These are phyloP conservation scores for Saturnispora silvae DNA, from an alignment of 805 yeast genomes.

Conservation along the genomic window DNA sequence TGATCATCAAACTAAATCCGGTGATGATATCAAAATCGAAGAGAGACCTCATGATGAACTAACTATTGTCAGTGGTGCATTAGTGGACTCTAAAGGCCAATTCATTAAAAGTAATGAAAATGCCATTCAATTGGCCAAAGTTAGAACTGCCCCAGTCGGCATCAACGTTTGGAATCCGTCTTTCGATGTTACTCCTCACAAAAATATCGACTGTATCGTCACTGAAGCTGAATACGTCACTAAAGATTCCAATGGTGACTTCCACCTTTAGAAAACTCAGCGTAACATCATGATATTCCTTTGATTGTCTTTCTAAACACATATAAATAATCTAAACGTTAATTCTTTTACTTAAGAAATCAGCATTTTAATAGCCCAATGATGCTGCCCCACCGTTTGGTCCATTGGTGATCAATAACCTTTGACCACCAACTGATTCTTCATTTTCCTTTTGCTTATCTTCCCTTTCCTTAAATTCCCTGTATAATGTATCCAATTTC, in stretches of 20 bases:
- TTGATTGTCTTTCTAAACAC: too few relatives aligned
- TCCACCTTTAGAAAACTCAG: constrained; percentile 22
- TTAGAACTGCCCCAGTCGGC: constrained; percentile 77
- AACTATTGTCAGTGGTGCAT: constrained; percentile 63
- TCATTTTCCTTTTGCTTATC: constrained; percentile 42
- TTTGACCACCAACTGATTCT: constrained; percentile 45
- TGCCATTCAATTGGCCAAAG: constrained; percentile 34
- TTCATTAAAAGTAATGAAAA: constrained; percentile 22
- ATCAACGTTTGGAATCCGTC: constrained; percentile 93
- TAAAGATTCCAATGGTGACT: constrained; percentile 42
- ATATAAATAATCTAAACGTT: too few relatives aligned
- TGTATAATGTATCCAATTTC: constrained; percentile 51
- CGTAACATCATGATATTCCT: too few relatives aligned
- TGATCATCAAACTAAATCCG: constrained; percentile 55
- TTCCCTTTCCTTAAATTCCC: constrained; percentile 62
- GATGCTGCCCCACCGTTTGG: constrained; percentile 20
- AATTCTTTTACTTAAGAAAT: too few relatives aligned
- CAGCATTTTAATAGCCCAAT: constrained; percentile 52
- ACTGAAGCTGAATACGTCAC: constrained; percentile 61
- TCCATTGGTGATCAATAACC: constrained; percentile 78
- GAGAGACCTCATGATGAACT: constrained; percentile 77
- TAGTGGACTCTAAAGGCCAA: constrained; percentile 26
- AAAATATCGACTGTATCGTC: constrained; percentile 75
- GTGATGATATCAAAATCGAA: constrained; percentile 75
- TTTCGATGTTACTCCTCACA: constrained; percentile 85